Evolutionary conservation across 2,329 filamentous ascomycete species (phyloP).

Genomic region (Rhynchosporium secalis): DNA sequence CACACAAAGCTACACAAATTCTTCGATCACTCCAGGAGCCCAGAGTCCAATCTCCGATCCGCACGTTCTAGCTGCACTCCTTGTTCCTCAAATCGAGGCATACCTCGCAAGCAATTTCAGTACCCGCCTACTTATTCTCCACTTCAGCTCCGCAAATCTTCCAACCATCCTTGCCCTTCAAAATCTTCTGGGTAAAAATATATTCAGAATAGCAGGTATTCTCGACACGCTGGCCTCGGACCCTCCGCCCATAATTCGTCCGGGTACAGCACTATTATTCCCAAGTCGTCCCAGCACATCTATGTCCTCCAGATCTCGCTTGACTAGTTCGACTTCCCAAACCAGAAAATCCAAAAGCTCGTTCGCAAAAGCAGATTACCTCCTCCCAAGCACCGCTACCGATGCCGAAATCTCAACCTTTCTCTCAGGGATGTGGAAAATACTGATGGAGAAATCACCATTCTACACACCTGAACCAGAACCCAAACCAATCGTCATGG

Average conservation of each 20-base stretch:
- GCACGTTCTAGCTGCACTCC: conserved; percentile 55
- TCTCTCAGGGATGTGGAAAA: conserved; percentile 53
- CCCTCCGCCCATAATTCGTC: conserved; percentile 27
- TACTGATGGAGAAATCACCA: conserved; percentile 47
- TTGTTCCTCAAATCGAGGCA: conserved; percentile 61
- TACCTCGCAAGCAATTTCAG: conserved; percentile 55
- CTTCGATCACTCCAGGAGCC: conserved; percentile 52
- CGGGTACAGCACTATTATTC: conserved; percentile 18
- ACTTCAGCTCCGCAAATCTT: conserved; percentile 59
- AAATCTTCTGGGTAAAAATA: conserved; percentile 54
- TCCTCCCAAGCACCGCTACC: conserved; percentile 56
- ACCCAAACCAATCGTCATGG: conserved; percentile 26
- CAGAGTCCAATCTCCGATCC: conserved; percentile 55
- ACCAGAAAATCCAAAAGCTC: conserved; percentile 41
- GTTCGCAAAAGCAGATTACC: conserved; percentile 52
- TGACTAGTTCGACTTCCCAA: conserved; percentile 6
- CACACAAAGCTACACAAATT: conserved; percentile 55
- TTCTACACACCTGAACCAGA: conserved; percentile 49
- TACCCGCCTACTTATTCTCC: conserved; percentile 58
- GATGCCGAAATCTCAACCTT: conserved; percentile 56
- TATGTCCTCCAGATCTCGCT: conserved; percentile 19
- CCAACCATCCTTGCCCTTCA: conserved; percentile 58
- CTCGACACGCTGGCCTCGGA: conserved; percentile 41
- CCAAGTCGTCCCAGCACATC: conserved; percentile 15
- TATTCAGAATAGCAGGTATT: conserved; percentile 60